phyloP scores from a whole-genome alignment of 371 early-diverging fungal species.

The Mortierella sp. region DNA sequence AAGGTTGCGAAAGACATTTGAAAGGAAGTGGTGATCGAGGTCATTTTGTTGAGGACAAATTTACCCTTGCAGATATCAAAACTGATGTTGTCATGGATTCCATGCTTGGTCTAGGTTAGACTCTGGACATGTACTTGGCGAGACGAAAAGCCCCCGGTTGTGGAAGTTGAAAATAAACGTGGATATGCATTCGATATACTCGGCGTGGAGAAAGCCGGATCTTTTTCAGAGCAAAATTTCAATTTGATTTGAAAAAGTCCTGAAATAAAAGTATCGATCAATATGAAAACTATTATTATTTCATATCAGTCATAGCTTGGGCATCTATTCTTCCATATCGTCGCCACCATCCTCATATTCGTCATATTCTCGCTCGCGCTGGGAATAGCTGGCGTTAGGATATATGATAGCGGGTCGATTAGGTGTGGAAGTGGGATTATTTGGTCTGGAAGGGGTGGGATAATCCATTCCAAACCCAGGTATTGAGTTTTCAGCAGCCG shows the following conservation, averaged over 20 bases:
- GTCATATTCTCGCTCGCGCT: conserved; percentile 28
- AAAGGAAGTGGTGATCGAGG: conserved; percentile 19
- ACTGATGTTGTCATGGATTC: conserved; percentile 18
- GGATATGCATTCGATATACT: conserved; percentile 11
- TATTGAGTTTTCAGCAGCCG: background rate
- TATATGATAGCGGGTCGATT: background rate
- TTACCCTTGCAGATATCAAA: conserved; percentile 29
- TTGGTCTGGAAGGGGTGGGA: conserved; percentile 18
- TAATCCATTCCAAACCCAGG: conserved; percentile 18
- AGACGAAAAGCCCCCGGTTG: conserved; percentile 4
- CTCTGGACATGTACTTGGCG: conserved; percentile 8
- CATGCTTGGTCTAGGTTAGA: conserved; percentile 11
- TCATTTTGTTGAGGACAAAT: conserved; percentile 26
- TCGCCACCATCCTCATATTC: conserved; percentile 21
- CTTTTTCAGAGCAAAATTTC: background rate
- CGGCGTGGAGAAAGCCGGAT: conserved; percentile 17
- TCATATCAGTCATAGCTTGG: background rate
- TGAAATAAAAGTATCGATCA: background rate
- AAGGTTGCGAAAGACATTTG: conserved; percentile 18
- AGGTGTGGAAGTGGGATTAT: background rate
- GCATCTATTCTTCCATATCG: conserved; percentile 21
- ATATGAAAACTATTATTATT: background rate
- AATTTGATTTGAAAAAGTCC: background rate
- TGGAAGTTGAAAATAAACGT: conserved; percentile 22
- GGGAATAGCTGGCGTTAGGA: background rate